A percentile compares a stretch with the other conserved stretches of the same genome.
These are phyloP conservation scores for Botryosphaeria agaves DNA, from an alignment of 2,329 filamentous ascomycete genomes.

Conservation along the genomic window DNA sequence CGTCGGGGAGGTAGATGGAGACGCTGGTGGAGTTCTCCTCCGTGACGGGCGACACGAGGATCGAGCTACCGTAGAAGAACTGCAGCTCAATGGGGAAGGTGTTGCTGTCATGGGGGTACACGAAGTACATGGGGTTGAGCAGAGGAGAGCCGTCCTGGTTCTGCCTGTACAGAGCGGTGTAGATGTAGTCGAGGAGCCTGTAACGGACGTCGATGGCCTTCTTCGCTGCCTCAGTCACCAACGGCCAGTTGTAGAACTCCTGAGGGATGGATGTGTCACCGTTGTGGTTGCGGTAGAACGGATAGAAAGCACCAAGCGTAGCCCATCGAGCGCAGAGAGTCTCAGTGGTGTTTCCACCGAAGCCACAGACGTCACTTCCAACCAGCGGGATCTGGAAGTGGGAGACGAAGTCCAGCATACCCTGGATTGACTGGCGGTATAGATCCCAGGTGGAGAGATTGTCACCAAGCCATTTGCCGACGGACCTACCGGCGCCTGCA, in stretches of 20 bases:
- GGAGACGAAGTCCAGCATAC: slow-evolving; percentile 27
- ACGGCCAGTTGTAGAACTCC: slow-evolving; percentile 55
- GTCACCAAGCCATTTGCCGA: slow-evolving; percentile 46
- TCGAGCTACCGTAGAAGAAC: slow-evolving; percentile 40
- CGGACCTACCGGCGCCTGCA: slow-evolving; percentile 46
- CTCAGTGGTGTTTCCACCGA: slow-evolving; percentile 47
- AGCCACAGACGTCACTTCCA: slow-evolving; percentile 57
- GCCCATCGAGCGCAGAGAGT: slow-evolving; percentile 62
- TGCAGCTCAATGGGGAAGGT: slow-evolving; percentile 35
- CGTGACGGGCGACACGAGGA: slow-evolving; percentile 39
- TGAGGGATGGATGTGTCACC: slow-evolving; percentile 25
- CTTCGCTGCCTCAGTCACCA: slow-evolving; percentile 44
- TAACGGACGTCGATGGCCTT: slow-evolving; percentile 59
- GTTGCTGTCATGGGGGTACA: slow-evolving; percentile 42
- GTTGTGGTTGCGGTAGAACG: slow-evolving; percentile 65
- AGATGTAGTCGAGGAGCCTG: slow-evolving; percentile 61
- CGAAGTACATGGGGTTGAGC: slow-evolving; percentile 54
- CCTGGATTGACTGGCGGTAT: slow-evolving; percentile 23
- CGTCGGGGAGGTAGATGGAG: slow-evolving; percentile 37
- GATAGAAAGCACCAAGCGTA: slow-evolving; percentile 51
- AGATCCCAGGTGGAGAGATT: slow-evolving; percentile 26
- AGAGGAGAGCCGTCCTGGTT: slow-evolving; percentile 44
- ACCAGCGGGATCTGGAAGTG: slow-evolving; percentile 32
- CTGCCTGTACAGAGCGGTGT: slow-evolving; percentile 50
- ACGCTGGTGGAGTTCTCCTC: slow-evolving; percentile 34